These are phyloP conservation scores for Globisporangium nagaii DNA, from an alignment of 352 stramenopile genomes.

Conservation along the genomic window DNA sequence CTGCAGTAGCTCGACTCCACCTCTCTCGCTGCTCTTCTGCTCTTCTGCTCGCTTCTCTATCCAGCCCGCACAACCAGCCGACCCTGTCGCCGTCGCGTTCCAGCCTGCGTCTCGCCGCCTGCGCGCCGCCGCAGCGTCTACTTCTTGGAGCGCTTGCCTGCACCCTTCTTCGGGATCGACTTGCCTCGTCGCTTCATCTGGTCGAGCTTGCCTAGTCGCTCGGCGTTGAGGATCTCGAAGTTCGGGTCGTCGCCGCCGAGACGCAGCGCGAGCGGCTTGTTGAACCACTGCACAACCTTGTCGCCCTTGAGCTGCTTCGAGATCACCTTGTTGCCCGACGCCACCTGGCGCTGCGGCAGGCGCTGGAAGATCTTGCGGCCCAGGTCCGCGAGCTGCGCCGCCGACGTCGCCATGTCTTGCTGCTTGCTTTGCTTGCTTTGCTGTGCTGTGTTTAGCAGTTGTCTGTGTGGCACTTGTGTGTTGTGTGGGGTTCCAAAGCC, in stretches of 20 bases:
- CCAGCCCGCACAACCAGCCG: no score
- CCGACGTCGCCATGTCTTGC: constrained; percentile 27
- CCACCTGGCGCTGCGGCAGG: constrained; percentile 71
- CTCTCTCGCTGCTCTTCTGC: no score
- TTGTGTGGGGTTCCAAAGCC: neutral
- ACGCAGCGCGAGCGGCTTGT: constrained; percentile 72
- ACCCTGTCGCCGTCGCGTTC: no score
- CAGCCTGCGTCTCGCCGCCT: no score
- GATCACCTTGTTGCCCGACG: constrained; percentile 86
- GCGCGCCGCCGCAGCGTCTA: no score
- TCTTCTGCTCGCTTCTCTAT: no score
- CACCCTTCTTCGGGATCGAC: constrained; percentile 83
- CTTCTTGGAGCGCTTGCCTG: constrained; percentile 85
- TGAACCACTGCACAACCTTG: constrained; percentile 83
- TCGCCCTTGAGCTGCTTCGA: constrained; percentile 86
- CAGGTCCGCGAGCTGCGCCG: constrained; percentile 71
- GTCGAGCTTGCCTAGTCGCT: constrained; percentile 72
- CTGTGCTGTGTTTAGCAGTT: neutral
- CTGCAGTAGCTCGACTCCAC: no score
- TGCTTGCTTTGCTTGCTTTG: neutral
- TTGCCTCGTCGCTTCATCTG: constrained; percentile 87
- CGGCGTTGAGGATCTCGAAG: constrained; percentile 77
- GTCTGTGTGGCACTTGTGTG: constrained; percentile 1
- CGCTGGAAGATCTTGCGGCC: constrained; percentile 87
- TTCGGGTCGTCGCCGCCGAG: constrained; percentile 79